Evolutionary conservation across 2,329 filamentous ascomycete species (phyloP).

Genomic region (Trichoderma cornu-damae): DNA sequence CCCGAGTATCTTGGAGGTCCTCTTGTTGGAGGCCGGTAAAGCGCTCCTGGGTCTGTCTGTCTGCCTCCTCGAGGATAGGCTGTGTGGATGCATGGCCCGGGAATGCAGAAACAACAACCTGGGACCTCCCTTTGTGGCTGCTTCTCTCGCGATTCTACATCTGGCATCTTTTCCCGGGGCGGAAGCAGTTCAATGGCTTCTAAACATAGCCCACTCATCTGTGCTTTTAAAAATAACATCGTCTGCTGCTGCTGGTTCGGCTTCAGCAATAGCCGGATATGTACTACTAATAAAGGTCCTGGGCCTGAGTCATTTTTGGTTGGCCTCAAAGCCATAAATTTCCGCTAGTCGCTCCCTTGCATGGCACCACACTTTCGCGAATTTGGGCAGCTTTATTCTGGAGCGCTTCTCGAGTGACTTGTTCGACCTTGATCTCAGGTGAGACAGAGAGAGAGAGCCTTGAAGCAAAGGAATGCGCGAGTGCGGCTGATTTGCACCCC

Average conservation of each 20-base stretch:
- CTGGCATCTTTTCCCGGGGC: neutral
- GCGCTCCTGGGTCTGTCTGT: too few relatives aligned
- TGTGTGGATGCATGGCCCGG: too few relatives aligned
- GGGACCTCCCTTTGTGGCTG: neutral
- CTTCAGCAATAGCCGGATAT: neutral
- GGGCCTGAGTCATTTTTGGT: too few relatives aligned
- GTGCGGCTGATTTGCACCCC: neutral
- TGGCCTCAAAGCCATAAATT: neutral
- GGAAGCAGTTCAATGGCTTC: neutral
- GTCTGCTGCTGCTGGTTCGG: neutral
- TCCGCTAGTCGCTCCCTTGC: neutral
- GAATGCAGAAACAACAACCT: neutral
- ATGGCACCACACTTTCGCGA: neutral
- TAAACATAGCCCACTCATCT: neutral
- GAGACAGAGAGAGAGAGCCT: neutral
- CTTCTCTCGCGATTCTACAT: neutral
- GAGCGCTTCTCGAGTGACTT: neutral
- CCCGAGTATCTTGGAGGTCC: neutral
- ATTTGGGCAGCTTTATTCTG: neutral
- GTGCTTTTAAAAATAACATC: conserved; percentile 4
- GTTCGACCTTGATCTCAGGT: too few relatives aligned
- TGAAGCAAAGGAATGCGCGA: neutral
- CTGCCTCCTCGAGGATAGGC: too few relatives aligned
- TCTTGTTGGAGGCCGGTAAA: neutral
- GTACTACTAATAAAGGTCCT: too few relatives aligned